Conservation (phyloP, 2,329 filamentous ascomycete species). For the Exophiala xenobiotica region DNA sequence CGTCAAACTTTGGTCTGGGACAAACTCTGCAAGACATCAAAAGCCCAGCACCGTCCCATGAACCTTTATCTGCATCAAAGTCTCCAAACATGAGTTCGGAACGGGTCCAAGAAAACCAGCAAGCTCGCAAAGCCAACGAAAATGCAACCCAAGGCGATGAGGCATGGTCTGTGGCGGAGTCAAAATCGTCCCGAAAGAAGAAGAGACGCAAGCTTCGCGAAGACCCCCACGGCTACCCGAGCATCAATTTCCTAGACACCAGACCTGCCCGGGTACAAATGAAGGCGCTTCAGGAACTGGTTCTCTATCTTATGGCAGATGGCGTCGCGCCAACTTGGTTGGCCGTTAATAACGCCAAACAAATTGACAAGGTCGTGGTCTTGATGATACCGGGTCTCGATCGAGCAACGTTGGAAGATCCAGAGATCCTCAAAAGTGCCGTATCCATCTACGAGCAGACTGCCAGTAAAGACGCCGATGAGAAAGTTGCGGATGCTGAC, state of each 20-base stretch:
- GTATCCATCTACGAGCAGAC: not conserved
- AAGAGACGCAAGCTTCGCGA: constrained; percentile 20
- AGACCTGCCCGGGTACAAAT: constrained; percentile 46
- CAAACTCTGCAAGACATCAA: not conserved
- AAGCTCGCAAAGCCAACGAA: no score
- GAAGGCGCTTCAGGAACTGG: constrained; percentile 57
- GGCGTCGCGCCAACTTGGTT: constrained; percentile 63
- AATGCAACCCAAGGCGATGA: not conserved
- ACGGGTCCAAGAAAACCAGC: no score
- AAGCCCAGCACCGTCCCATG: not conserved
- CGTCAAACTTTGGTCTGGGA: not conserved
- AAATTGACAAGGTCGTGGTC: constrained; percentile 72
- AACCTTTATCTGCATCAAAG: not conserved
- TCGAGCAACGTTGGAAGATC: constrained; percentile 66
- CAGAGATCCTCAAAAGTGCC: constrained; percentile 8
- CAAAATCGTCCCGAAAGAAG: constrained; percentile 21
- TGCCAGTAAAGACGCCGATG: not conserved
- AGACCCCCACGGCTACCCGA: constrained; percentile 6
- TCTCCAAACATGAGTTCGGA: not conserved
- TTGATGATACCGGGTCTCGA: constrained; percentile 93
- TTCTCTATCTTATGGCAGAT: constrained; percentile 63
- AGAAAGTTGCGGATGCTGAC: not conserved
- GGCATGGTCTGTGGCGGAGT: constrained; percentile 19
- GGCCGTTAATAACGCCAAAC: constrained; percentile 56
- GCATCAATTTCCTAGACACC: constrained; percentile 19